Evolutionary conservation across 192 early-diverging fungal species (phyloP), one percentile per base, ranked within the genome.

Genomic region (Entophlyctis luteolus): DNA sequence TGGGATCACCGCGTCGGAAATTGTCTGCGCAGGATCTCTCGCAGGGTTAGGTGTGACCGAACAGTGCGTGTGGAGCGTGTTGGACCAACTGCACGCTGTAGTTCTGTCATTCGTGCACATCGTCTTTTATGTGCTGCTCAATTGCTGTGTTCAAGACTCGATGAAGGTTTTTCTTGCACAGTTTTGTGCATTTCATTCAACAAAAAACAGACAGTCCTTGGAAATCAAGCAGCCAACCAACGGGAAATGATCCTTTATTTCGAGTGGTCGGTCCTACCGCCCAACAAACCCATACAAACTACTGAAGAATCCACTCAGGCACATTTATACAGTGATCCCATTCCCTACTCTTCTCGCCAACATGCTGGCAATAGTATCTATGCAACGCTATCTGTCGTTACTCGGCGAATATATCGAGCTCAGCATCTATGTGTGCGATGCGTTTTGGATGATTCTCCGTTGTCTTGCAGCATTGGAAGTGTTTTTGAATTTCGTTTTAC

Each of bases 111-210:
- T 66, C 29, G 63, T 66, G 33, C 63, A 66, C 29, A 55, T 66
- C 48, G 55, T 66, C 49, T 66, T 66, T 34, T 52, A 32, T 52
- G 63, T 66, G 8, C 50, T 66, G 29, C 27, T 66, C 49, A 66
- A 66, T 36, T 66, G 63, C 36, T 66, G 63, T 38, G 29, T 66
- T 18, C 34, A 55, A 2, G 63, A 66, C 34, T 29, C 36, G 4
- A 55, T 66, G 48, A 32, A 55, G 48, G 63, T 53, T 16, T 18
- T 18, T 37, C 4, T 18, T 35, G 45, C 29, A 33, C 12, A 10
- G 1, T 53, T 53, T 4, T 31, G 23, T 18, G 23, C 16, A n/a
- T 35, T 18, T 28, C n/a, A 34, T 18, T 36, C 36, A 28, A n/a
- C n/a, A n/a, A n/a, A n/a, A n/a, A n/a, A n/a, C n/a, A 35, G 20